These are phyloP conservation scores for Zostera marina DNA, from an alignment of 116 monocot species.

Conservation along the genomic window DNA sequence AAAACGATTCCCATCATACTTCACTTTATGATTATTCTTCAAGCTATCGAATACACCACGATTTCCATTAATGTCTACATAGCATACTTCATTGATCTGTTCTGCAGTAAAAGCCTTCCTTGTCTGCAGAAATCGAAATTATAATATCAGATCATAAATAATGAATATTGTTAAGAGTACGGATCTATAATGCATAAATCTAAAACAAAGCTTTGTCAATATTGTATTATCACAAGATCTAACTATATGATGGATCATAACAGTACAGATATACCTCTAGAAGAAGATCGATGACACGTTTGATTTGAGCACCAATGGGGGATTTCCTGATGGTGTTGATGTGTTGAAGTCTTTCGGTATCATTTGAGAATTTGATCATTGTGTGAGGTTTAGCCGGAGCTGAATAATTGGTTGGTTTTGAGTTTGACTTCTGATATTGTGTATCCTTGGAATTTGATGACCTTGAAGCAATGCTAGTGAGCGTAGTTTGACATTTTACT, in stretches of 20 bases:
- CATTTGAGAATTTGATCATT: conserved; percentile 66
- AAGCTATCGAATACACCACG: conserved; percentile 75
- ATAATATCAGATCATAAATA: too few species aligned
- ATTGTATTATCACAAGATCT: not conserved
- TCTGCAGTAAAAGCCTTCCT: conserved; percentile 63
- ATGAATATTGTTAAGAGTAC: not conserved
- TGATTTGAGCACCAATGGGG: conserved; percentile 71
- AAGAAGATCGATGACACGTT: conserved; percentile 78
- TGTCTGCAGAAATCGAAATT: conserved; percentile 36
- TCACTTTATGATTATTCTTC: conserved; percentile 76
- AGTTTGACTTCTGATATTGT: conserved; percentile 21
- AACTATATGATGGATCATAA: not conserved
- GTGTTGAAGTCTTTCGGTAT: conserved; percentile 71
- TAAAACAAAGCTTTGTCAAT: not conserved
- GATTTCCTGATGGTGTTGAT: conserved; percentile 66
- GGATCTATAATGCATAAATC: not conserved
- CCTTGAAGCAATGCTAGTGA: conserved; percentile 38
- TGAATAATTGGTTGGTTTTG: conserved; percentile 7
- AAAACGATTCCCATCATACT: conserved; percentile 62
- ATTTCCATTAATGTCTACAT: conserved; percentile 66
- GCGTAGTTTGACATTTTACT: conserved; percentile 45
- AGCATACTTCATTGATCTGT: conserved; percentile 66
- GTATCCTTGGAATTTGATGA: conserved; percentile 17
- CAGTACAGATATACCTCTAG: conserved; percentile 28
- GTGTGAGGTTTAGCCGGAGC: conserved; percentile 14